These are phyloP conservation scores for Penicillium sp. DNA, from an alignment of 2,329 filamentous ascomycete species.

Conservation along the genomic window DNA sequence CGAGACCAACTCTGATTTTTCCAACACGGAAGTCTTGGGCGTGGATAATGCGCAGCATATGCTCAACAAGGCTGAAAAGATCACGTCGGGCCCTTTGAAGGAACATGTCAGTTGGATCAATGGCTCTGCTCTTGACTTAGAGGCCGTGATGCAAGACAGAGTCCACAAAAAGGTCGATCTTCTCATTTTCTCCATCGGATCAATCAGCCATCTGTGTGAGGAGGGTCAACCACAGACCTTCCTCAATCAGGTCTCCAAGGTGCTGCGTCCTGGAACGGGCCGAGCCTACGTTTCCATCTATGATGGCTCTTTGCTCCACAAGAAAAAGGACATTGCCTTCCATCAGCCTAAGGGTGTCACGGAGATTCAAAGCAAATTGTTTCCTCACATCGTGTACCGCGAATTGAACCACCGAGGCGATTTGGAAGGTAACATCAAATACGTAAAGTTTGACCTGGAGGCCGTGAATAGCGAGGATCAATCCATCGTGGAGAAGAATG, in stretches of 20 bases:
- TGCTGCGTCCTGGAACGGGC: constrained; percentile 7
- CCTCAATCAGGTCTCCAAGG: not conserved
- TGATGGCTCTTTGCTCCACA: constrained; percentile 8
- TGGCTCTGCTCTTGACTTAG: constrained; percentile 6
- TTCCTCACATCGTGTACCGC: constrained; percentile 3
- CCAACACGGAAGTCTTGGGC: constrained; percentile 1
- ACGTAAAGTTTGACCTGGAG: constrained; percentile 4
- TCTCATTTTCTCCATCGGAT: constrained; percentile 9
- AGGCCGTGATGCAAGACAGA: not conserved
- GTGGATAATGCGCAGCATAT: constrained; percentile 11
- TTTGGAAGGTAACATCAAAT: constrained; percentile 1
- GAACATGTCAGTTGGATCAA: constrained; percentile 3
- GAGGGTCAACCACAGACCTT: constrained; percentile 3
- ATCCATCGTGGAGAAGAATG: not conserved
- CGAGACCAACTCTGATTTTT: constrained; percentile 1
- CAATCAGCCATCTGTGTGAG: constrained; percentile 10
- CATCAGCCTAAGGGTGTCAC: constrained; percentile 2
- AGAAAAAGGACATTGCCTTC: constrained; percentile 1
- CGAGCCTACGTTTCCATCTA: constrained; percentile 10
- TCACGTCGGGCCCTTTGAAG: not conserved
- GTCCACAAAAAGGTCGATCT: constrained; percentile 5
- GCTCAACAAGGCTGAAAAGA: constrained; percentile 2
- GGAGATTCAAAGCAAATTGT: constrained; percentile 1
- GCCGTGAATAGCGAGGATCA: constrained; percentile 1
- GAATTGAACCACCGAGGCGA: constrained; percentile 8